Evolutionary conservation across 202 grass and related monocot species (phyloP), one percentile per base, ranked within the genome.

Genomic region (Hordeum pubiflorum): DNA sequence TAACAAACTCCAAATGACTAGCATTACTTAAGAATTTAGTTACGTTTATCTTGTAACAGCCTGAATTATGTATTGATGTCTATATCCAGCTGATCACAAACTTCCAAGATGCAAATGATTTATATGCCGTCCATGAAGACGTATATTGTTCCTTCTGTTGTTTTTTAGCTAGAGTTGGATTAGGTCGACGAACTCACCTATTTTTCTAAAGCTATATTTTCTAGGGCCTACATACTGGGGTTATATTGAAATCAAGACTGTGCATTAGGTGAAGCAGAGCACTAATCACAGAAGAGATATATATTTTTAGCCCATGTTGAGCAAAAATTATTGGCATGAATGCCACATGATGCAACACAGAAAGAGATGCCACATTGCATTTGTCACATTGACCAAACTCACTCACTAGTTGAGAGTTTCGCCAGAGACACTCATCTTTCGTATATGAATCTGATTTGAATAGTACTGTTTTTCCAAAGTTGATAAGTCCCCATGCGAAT

Each of bases 331-430:
- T 84, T n/a, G 13, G 22, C 11, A 21, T 27, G 14, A 65, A 68
- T 31, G 10, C 48, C 66, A 38, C 38, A 61, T 79, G 75, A 68
- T 79, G 60, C 61, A 84, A 84, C 38, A 55, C 23, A 48, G 39
- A 72, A 46, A 54, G 66, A 44, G 11, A 69, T 69, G 7, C 11
- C 66, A 43, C 23, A 71, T 71, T 71, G 31, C 23, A 44, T 9
- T 50, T 41, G 24, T 43, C 24, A 61, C 68, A 74, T 36, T 39
- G 75, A 74, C 74, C 66, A 46, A 87, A 83, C 38, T 74, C 5
- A 10, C 5, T 79, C 60, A 88, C 60, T 68, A 74, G 23, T 58
- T 0, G 0, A 14, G 14, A 65, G 20, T 65, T 46, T 66, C 24
- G 37, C 21, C 2, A 2, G 6, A 46, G 68, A 29, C 26, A 15